Conservation (phyloP, 2,329 filamentous ascomycete species). For the Colletotrichum agaves region DNA sequence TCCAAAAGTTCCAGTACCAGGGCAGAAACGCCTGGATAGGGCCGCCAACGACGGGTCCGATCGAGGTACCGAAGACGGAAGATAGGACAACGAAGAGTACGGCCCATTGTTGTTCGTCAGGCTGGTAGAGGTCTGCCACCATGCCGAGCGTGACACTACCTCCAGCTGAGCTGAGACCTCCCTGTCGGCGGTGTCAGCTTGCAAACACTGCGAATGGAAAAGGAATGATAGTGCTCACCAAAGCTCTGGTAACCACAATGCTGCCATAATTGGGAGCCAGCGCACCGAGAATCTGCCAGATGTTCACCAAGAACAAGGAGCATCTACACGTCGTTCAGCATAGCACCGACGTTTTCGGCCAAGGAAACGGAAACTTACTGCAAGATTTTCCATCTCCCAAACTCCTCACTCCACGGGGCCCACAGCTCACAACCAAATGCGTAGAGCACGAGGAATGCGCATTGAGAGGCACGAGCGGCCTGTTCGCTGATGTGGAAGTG, state of each 20-base stretch:
- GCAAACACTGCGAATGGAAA: neutral
- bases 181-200: constrained; percentile 43
- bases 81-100: constrained; percentile 70
- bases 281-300: constrained; percentile 61
- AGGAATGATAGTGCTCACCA: neutral
- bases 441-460: constrained; percentile 62
- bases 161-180: constrained; percentile 71
- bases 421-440: constrained; percentile 62
- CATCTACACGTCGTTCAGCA: constrained; percentile 4
- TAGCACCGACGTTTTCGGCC: neutral
- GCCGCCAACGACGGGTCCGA: constrained; percentile 65
- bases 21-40: constrained; percentile 58
- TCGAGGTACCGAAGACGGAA: constrained; percentile 64
- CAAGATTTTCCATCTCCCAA: constrained; percentile 61
- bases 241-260: constrained; percentile 54
- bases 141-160: constrained; percentile 73
- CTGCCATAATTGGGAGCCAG: constrained; percentile 53
- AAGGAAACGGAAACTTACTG: constrained; percentile 51
- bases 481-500: constrained; percentile 58
- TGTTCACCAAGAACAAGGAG: constrained; percentile 60
- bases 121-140: constrained; percentile 70
- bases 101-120: constrained; percentile 67
- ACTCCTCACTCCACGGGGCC: constrained; percentile 66
- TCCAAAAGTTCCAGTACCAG: constrained; percentile 73
- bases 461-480: constrained; percentile 58